Percentiles rank a stretch among this genome's conserved stretches.
Conservation (phyloP, 1,284 basidiomycete genomes). For the Bondarzewia mesenterica region DNA sequence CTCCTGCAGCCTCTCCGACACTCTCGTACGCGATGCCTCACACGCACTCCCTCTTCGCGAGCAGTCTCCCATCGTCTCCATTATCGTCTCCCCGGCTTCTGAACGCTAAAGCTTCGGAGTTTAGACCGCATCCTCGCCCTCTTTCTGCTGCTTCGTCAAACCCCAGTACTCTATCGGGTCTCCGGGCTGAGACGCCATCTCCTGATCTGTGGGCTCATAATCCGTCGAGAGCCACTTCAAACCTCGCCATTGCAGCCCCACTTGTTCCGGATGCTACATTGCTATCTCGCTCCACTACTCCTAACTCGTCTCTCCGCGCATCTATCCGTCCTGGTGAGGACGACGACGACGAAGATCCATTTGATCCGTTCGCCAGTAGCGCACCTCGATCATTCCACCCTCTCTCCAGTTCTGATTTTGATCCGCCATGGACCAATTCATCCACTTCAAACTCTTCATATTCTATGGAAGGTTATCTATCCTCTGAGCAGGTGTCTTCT, state of each 20-base stretch:
- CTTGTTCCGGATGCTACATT: slow-evolving; percentile 67
- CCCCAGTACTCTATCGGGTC: slow-evolving; percentile 43
- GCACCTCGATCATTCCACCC: slow-evolving; percentile 51
- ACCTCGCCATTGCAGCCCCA: slow-evolving; percentile 83
- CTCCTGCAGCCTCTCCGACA: slow-evolving; percentile 63
- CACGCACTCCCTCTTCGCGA: slow-evolving; percentile 49
- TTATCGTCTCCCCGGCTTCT: slow-evolving; percentile 44
- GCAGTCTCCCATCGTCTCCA: slow-evolving; percentile 56
- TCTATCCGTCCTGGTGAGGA: slow-evolving; percentile 48
- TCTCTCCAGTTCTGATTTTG: slow-evolving; percentile 53
- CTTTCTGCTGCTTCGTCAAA: slow-evolving; percentile 65
- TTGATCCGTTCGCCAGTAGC: slow-evolving; percentile 60
- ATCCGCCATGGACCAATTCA: slow-evolving; percentile 48
- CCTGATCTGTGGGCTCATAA: slow-evolving; percentile 78
- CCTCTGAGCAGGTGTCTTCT: slow-evolving; percentile 10
- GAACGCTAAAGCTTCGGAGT: slow-evolving; percentile 61
- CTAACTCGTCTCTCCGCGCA: slow-evolving; percentile 52
- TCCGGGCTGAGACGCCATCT: slow-evolving; percentile 66
- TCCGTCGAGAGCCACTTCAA: slow-evolving; percentile 66
- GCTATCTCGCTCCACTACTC: slow-evolving; percentile 43
- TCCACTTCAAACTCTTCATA: slow-evolving; percentile 38
- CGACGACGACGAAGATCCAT: slow-evolving; percentile 64
- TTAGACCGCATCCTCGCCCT: slow-evolving; percentile 64
- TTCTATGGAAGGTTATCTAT: slow-evolving; percentile 34
- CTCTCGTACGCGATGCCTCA: slow-evolving; percentile 46